A percentile compares a stretch with the other conserved stretches of the same genome.
Evolutionary conservation across 768 basidiomycete species (phyloP).

Genomic region (Auricularia sp.): DNA sequence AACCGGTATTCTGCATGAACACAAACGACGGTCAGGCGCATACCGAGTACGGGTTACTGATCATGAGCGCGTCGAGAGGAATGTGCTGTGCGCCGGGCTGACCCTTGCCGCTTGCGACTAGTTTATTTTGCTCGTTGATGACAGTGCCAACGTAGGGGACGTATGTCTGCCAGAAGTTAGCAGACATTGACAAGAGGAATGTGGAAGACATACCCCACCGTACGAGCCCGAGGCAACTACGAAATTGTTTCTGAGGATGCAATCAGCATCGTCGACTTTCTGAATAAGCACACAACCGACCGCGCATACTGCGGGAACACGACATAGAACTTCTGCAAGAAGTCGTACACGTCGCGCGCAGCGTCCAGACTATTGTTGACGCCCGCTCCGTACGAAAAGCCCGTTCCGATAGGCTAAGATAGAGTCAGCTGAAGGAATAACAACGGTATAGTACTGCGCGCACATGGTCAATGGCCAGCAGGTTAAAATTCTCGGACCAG

Average conservation of each 20-base stretch:
- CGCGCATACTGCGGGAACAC: conserved; percentile 15
- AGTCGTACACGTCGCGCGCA: conserved; percentile 26
- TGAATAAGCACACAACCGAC: background rate
- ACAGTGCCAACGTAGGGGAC: conserved; percentile 27
- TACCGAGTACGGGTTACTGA: conserved; percentile 20
- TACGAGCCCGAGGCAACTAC: conserved; percentile 25
- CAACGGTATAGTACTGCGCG: background rate
- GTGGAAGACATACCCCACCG: conserved; percentile 15
- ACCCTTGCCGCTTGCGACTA: conserved; percentile 12
- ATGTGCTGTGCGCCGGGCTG: conserved; percentile 15
- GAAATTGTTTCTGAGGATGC: conserved; percentile 10
- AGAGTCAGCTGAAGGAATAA: background rate
- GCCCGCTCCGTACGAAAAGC: conserved; percentile 25
- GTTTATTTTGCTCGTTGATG: conserved; percentile 24
- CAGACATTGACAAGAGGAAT: background rate
- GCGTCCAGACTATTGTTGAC: conserved; percentile 24
- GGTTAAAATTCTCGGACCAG: conserved; percentile 4
- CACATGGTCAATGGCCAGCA: conserved; percentile 10
- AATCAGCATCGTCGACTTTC: background rate
- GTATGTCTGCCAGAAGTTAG: conserved; percentile 9
- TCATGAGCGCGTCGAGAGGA: conserved; percentile 24
- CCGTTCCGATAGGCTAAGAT: conserved; percentile 22
- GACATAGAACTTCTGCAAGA: conserved; percentile 25
- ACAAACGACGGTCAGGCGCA: background rate
- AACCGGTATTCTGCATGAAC: background rate